Evolutionary conservation across 495 filamentous ascomycete species (phyloP), one percentile per base, ranked within the genome.

Genomic region (Hypoxylon cercidicola): DNA sequence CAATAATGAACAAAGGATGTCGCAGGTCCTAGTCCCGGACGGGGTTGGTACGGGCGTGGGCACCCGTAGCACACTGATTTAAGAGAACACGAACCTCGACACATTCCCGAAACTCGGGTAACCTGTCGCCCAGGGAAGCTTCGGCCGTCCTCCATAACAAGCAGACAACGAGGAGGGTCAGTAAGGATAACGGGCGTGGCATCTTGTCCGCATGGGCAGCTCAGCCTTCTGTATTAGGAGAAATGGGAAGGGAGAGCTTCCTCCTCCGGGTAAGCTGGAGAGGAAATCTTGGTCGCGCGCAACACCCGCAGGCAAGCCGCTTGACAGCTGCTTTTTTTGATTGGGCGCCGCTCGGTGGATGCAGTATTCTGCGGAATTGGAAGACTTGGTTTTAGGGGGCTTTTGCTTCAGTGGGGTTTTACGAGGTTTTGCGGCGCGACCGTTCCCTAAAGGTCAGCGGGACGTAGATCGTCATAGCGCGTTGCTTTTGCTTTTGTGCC

Each of bases 61-160:
- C 25, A 28, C 25, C 25, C 25, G 25, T 28, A 3, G 25, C 25
- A 34, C n/a, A 41, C 8, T n/a, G n/a, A n/a, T n/a, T n/a, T n/a
- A n/a, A n/a, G n/a, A 3, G 12, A 6, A 32, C 57, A 76, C 79
- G 44, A 55, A 97, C 94, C 82, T 92, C 72, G 49, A 99, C 88
- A 76, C 95, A 99, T 77, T 92, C 84, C 69, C 80, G 84, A 75
- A 99, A 99, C 67, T 97, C 94, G 11, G 92, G 92, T 43, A 97
- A 81, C 47, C 88, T 85, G 75, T 99, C 95, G 55, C 95, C 95
- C 45, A 88, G 68, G 15, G 93, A 97, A 21, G 93, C 95, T 28
- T 77, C 75, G 6, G 81, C 86, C 34, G 79, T 74, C 35, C 43
- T 40, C 43, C 67, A 64, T 44, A 71, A 55, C 55, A 64, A 49